These are phyloP conservation scores for Eimeria sp. DNA, from an alignment of 169 alveolate genomes.

Conservation along the genomic window DNA sequence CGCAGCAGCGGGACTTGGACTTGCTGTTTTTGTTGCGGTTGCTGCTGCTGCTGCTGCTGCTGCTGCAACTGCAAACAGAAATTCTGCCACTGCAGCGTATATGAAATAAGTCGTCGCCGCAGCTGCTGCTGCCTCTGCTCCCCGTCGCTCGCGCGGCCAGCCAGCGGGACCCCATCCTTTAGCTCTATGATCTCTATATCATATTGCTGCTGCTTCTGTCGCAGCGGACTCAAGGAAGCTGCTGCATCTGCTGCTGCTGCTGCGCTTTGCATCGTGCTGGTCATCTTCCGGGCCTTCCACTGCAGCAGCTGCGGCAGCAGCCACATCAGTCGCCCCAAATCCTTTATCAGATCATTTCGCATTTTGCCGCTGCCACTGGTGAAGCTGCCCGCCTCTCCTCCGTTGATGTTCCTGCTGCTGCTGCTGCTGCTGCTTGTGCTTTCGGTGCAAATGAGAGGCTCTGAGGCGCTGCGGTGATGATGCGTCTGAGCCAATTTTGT, in stretches of 20 bases:
- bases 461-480: constrained; percentile 51
- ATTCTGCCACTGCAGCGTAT: constrained; percentile 70
- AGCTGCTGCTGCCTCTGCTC: constrained; percentile 74
- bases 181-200: constrained; percentile 58
- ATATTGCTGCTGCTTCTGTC: constrained; percentile 45
- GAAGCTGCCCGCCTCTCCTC: neutral
- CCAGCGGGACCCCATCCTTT: constrained; percentile 36
- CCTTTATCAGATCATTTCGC: constrained; percentile 50
- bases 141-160: constrained; percentile 47
- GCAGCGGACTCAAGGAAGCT: constrained; percentile 2
- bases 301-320: constrained; percentile 76
- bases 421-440: constrained; percentile 5
- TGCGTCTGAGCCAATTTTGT: constrained; percentile 50
- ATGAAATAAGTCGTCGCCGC: constrained; percentile 47
- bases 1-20: constrained; percentile 36
- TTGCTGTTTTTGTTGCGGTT: neutral
- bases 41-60: constrained; percentile 52
- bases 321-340: constrained; percentile 71
- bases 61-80: constrained; percentile 55
- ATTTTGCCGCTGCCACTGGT: constrained; percentile 33
- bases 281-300: constrained; percentile 39
- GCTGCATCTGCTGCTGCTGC: constrained; percentile 27
- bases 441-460: neutral
- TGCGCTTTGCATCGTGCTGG: neutral
- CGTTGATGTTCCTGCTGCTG: constrained; percentile 2